phyloP scores from a whole-genome alignment of 2,329 filamentous ascomycete species.

The Diaporthe caulivora region DNA sequence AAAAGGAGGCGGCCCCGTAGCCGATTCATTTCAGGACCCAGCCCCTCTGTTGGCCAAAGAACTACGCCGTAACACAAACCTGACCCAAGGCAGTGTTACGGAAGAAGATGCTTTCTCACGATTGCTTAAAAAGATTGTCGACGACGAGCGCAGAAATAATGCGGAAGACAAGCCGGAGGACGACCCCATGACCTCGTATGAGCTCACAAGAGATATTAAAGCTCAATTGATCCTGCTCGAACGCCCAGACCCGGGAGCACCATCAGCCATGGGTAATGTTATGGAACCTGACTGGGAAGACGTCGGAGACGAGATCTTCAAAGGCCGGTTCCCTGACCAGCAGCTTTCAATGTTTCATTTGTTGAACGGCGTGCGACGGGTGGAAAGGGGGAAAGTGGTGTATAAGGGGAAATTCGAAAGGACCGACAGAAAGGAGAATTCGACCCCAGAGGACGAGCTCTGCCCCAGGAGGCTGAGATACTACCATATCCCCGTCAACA shows the following conservation, averaged over 20 bases:
- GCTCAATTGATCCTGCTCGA: conserved; percentile 24
- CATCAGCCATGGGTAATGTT: not conserved
- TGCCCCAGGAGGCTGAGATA: conserved; percentile 35
- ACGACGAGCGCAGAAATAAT: conserved; percentile 4
- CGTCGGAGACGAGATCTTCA: conserved; percentile 23
- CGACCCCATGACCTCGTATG: conserved; percentile 8
- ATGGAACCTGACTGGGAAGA: conserved; percentile 26
- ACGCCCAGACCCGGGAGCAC: not conserved
- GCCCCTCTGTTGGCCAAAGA: not conserved
- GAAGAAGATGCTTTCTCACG: conserved; percentile 19
- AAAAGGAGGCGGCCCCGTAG: not conserved
- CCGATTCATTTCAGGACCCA: not conserved
- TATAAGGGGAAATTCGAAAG: conserved; percentile 11
- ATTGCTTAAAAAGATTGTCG: conserved; percentile 17
- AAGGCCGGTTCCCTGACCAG: conserved; percentile 33
- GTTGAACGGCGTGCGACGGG: not conserved
- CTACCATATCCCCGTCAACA: conserved; percentile 41
- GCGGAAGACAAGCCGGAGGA: not conserved
- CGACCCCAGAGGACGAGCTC: not conserved
- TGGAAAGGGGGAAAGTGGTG: not conserved
- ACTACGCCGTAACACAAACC: conserved; percentile 1
- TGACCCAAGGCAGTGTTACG: conserved; percentile 22
- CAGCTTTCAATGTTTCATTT: conserved; percentile 29
- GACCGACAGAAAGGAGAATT: not conserved
- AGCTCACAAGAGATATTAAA: conserved; percentile 31